Conservation (phyloP, 2,329 filamentous ascomycete genomes). For the Drechslerella coelobrocha region DNA sequence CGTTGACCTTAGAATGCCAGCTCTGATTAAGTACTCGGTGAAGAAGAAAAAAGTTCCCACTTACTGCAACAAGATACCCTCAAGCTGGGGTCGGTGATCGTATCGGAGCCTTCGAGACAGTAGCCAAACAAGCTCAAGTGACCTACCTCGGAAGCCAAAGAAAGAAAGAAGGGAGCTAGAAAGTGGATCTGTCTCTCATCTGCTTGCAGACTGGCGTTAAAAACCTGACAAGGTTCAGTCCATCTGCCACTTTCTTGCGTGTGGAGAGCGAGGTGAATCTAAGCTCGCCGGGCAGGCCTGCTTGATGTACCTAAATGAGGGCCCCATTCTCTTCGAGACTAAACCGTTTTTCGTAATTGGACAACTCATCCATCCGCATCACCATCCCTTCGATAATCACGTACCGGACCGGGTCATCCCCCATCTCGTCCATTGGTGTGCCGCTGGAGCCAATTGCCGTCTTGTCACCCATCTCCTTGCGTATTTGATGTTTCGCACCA, state of each 20-base stretch:
- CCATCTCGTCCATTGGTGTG: constrained; percentile 30
- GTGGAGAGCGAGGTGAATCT: constrained; percentile 41
- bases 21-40: too few species aligned
- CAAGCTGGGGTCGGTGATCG: too few species aligned
- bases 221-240: constrained; percentile 43
- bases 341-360: constrained; percentile 46
- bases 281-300: too few species aligned
- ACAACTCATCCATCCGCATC: constrained; percentile 51
- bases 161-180: constrained; percentile 18
- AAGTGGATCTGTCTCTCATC: constrained; percentile 45
- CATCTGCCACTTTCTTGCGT: constrained; percentile 3
- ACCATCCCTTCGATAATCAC: constrained; percentile 47
- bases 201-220: constrained; percentile 42
- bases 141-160: background rate
- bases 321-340: constrained; percentile 25
- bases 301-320: constrained; percentile 38
- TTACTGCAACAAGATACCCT: too few species aligned
- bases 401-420: constrained; percentile 33
- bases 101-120: background rate
- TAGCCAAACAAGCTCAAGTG: background rate
- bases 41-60: too few species aligned
- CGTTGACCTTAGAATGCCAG: too few species aligned
- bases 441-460: constrained; percentile 41
- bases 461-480: constrained; percentile 23
- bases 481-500: constrained; percentile 49